Conservation (phyloP, 305 asterid species). For the Ruellia speciosa region DNA sequence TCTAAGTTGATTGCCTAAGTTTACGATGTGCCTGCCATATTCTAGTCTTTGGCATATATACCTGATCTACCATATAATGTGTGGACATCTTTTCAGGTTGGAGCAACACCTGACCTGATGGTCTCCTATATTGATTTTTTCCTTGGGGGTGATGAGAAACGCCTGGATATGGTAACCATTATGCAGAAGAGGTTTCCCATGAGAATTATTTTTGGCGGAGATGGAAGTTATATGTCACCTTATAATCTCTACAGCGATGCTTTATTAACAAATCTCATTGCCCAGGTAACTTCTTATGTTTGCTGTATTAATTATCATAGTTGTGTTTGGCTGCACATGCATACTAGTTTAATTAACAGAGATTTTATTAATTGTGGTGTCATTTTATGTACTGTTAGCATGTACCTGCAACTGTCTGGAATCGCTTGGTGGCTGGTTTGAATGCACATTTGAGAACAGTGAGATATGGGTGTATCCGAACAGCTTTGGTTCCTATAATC, state of each 20-base stretch:
- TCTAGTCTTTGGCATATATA: neutral
- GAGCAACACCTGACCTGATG: slow-evolving; percentile 95
- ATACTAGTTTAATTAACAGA: neutral
- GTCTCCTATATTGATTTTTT: slow-evolving; percentile 86
- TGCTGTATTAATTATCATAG: slow-evolving; percentile 6
- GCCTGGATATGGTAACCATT: slow-evolving; percentile 75
- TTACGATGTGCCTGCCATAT: neutral
- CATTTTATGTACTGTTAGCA: slow-evolving; percentile 41
- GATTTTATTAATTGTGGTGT: slow-evolving; percentile 20
- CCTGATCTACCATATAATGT: slow-evolving; percentile 6
- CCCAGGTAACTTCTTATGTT: slow-evolving; percentile 47
- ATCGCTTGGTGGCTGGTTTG: slow-evolving; percentile 84
- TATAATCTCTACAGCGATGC: slow-evolving; percentile 75
- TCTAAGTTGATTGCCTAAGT: slow-evolving; percentile 1
- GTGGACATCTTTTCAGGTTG: slow-evolving; percentile 52
- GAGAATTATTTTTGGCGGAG: slow-evolving; percentile 87
- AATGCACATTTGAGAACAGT: slow-evolving; percentile 89
- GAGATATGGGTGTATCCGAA: slow-evolving; percentile 62
- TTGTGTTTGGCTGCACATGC: slow-evolving; percentile 2
- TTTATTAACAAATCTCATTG: slow-evolving; percentile 82
- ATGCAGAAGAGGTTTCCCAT: slow-evolving; percentile 90
- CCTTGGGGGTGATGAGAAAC: slow-evolving; percentile 97
- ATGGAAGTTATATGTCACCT: slow-evolving; percentile 94
- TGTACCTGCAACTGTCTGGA: slow-evolving; percentile 92
- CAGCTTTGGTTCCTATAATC: slow-evolving; percentile 57